Evolutionary conservation across 1,139 yeast species (phyloP).

Genomic region (Scheffersomyces parashehatae): DNA sequence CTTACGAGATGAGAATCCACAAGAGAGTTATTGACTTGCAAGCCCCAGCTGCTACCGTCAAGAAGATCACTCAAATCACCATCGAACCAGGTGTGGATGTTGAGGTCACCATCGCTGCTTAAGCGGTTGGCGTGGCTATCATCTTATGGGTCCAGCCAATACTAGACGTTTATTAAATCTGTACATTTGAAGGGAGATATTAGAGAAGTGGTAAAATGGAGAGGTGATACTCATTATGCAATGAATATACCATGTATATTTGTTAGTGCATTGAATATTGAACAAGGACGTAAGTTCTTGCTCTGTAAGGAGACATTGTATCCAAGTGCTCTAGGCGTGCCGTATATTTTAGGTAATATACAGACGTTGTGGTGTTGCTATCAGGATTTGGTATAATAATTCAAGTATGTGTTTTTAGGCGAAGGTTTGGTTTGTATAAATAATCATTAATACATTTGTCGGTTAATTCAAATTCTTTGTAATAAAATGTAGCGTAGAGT

Average conservation of each 20-base stretch:
- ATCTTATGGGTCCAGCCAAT: background rate
- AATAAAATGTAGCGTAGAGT: constrained; percentile 1
- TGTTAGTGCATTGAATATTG: no score
- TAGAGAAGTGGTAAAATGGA: no score
- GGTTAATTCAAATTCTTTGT: constrained; percentile 3
- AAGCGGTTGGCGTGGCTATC: constrained; percentile 10
- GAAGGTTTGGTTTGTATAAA: constrained; percentile 6
- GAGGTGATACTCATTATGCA: no score
- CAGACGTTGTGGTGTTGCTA: constrained; percentile 67
- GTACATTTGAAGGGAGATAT: background rate
- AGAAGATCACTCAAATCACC: constrained; percentile 93
- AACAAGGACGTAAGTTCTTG: no score
- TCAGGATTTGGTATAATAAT: constrained; percentile 49
- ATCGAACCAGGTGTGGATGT: constrained; percentile 56
- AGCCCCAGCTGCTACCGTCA: constrained; percentile 93
- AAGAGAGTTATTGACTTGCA: constrained; percentile 98
- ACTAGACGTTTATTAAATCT: constrained; percentile 4
- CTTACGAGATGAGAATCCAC: constrained; percentile 99
- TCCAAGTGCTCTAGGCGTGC: constrained; percentile 63
- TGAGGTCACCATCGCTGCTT: constrained; percentile 33
- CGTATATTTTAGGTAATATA: constrained; percentile 47
- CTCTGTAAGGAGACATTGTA: constrained; percentile 20
- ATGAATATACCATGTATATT: no score
- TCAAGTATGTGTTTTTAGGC: constrained; percentile 8
- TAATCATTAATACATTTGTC: constrained; percentile 9